These are phyloP conservation scores for Backusella liffmaniae DNA, from an alignment of 192 early-diverging fungal species.

Conservation along the genomic window DNA sequence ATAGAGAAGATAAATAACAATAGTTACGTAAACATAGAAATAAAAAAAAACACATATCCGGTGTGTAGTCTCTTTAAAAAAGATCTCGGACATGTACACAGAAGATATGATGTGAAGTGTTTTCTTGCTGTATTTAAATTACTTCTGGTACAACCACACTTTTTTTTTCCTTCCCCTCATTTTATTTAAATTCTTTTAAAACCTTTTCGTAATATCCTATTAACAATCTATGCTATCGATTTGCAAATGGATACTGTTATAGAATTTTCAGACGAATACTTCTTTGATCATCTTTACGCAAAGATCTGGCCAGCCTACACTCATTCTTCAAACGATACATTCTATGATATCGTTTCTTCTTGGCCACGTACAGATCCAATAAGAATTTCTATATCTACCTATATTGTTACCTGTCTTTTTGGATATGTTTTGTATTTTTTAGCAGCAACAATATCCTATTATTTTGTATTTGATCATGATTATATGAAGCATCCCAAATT, in stretches of 20 bases:
- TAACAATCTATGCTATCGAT: not conserved
- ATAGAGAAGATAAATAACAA: not conserved
- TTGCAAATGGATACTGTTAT: slow-evolving; percentile 63
- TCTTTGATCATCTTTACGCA: slow-evolving; percentile 63
- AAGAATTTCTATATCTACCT: slow-evolving; percentile 18
- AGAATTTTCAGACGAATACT: slow-evolving; percentile 57
- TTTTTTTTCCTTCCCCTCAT: not conserved
- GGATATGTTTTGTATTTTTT: slow-evolving; percentile 78
- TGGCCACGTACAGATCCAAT: slow-evolving; percentile 51
- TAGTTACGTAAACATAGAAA: not conserved
- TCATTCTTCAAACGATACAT: slow-evolving; percentile 41
- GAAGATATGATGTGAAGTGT: not conserved
- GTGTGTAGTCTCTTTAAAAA: not conserved
- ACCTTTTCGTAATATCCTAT: not conserved
- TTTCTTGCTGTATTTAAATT: slow-evolving; percentile 8
- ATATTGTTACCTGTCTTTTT: slow-evolving; percentile 74
- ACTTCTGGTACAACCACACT: not conserved
- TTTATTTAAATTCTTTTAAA: not conserved
- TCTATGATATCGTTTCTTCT: slow-evolving; percentile 33
- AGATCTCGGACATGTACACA: not conserved
- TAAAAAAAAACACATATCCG: not conserved
- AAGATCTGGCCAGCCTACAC: slow-evolving; percentile 18
- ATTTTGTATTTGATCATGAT: slow-evolving; percentile 82
- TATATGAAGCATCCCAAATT: slow-evolving; percentile 91
- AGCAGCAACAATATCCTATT: slow-evolving; percentile 76